Percentiles rank a stretch among this genome's conserved stretches.
Evolutionary conservation across 2,329 filamentous ascomycete species (phyloP).

Genomic region (Neofusicoccum sp.): DNA sequence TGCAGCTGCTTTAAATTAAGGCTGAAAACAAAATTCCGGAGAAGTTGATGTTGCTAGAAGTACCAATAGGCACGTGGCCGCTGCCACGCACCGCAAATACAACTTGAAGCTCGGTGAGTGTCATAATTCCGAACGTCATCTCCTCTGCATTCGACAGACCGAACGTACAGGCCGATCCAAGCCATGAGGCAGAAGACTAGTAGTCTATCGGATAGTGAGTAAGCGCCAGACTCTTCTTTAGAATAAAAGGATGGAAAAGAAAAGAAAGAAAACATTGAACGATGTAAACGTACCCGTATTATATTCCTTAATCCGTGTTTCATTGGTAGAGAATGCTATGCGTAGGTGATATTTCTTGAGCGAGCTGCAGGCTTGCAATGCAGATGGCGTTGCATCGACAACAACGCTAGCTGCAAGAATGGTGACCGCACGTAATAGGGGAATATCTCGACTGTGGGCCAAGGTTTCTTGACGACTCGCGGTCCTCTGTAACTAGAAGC

Average conservation of each 20-base stretch:
- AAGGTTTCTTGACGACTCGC: background rate
- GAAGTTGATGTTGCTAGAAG: background rate
- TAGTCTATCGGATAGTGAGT: background rate
- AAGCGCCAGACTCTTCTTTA: too few species aligned
- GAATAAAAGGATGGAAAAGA: too few species aligned
- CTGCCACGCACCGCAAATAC: constrained; percentile 26
- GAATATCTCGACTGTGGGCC: background rate
- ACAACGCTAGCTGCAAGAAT: background rate
- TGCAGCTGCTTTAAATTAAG: constrained; percentile 26
- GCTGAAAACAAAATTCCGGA: constrained; percentile 24
- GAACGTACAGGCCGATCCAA: constrained; percentile 17
- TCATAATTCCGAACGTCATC: background rate
- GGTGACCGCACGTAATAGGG: background rate
- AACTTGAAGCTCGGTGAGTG: background rate
- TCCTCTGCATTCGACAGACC: background rate
- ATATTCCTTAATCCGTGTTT: background rate
- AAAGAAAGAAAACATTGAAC: too few species aligned
- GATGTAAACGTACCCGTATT: background rate
- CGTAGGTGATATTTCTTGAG: background rate
- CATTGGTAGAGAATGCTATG: background rate
- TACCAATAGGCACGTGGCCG: constrained; percentile 26
- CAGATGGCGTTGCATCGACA: background rate
- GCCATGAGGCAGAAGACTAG: background rate
- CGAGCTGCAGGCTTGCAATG: background rate
- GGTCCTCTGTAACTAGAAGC: background rate